Percentiles rank a stretch among this genome's conserved stretches.
phyloP scores from a whole-genome alignment of 2,329 filamentous ascomycete species.

The Annulohypoxylon truncatum region DNA sequence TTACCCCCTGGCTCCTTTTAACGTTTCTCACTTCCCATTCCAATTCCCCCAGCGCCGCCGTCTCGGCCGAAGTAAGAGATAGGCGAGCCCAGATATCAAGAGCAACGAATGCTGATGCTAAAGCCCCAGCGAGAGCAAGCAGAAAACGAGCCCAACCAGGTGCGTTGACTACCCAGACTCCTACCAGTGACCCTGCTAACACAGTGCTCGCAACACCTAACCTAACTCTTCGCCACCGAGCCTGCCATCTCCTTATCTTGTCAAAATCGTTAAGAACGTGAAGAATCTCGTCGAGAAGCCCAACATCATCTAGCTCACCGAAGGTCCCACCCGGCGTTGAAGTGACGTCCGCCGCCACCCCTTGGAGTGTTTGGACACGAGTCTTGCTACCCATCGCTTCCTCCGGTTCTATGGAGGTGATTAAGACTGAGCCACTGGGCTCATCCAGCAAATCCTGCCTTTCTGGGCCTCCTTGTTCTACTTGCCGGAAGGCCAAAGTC shows the following conservation, averaged over 20 bases:
- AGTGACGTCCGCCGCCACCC: not conserved
- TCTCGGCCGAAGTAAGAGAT: not conserved
- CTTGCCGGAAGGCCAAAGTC: not conserved
- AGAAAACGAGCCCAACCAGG: not conserved
- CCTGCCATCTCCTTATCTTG: not conserved
- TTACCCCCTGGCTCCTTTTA: not conserved
- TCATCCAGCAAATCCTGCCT: not conserved
- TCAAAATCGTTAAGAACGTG: not conserved
- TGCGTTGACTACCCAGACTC: not conserved
- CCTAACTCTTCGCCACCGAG: not conserved
- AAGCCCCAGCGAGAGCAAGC: not conserved
- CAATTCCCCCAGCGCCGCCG: not conserved
- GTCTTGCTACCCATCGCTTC: not conserved
- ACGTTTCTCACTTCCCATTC: not conserved
- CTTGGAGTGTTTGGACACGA: not conserved
- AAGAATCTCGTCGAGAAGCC: not conserved
- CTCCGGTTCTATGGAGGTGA: not conserved
- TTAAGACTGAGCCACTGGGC: not conserved
- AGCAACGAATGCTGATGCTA: not conserved
- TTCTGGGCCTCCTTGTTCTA: not conserved
- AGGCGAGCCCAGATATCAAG: not conserved
- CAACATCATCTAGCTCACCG: not conserved
- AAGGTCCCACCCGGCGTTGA: no score
- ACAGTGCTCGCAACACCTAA: not conserved
- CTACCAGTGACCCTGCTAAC: not conserved